Conservation (phyloP, 257 asterid species). For the Primulina eburnea region DNA sequence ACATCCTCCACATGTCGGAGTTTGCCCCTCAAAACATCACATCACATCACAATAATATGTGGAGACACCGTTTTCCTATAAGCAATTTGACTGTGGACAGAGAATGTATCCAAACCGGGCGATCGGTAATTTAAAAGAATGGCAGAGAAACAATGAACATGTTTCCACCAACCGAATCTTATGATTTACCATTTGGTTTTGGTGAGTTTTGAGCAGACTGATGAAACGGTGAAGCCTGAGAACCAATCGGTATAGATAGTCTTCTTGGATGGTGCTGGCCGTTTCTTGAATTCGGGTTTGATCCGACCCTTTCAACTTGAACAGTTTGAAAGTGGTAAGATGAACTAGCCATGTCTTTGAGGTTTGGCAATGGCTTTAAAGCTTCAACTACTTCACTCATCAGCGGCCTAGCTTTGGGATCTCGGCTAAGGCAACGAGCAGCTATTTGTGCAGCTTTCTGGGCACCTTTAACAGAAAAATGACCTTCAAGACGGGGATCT, state of each 20-base stretch:
- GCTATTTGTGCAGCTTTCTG: conserved; percentile 93
- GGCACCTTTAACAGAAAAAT: conserved; percentile 88
- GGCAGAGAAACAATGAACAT: conserved; percentile 21
- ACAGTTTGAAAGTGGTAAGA: conserved; percentile 72
- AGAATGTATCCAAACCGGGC: conserved; percentile 29
- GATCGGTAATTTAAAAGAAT: conserved; percentile 33
- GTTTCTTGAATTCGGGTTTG: conserved; percentile 62
- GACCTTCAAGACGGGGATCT: conserved; percentile 95
- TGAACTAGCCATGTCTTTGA: conserved; percentile 95
- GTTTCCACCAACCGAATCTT: conserved; percentile 25
- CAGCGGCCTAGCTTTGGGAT: conserved; percentile 71
- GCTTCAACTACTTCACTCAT: conserved; percentile 94
- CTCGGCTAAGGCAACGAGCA: conserved; percentile 82
- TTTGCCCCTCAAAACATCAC: conserved; percentile 29
- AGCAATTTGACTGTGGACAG: conserved; percentile 10
- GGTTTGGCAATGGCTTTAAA: conserved; percentile 78
- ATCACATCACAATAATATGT: conserved; percentile 27
- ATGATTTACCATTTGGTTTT: conserved; percentile 62
- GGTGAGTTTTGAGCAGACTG: conserved; percentile 71
- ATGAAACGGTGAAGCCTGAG: conserved; percentile 71
- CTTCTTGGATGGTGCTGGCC: conserved; percentile 67
- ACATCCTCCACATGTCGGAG: conserved; percentile 38
- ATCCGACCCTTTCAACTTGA: conserved; percentile 63
- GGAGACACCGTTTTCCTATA: conserved; percentile 30
- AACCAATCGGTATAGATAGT: conserved; percentile 65